Evolutionary conservation across 1,284 basidiomycete genomes (phyloP).

Genomic region (Papiliotrema flavescens): DNA sequence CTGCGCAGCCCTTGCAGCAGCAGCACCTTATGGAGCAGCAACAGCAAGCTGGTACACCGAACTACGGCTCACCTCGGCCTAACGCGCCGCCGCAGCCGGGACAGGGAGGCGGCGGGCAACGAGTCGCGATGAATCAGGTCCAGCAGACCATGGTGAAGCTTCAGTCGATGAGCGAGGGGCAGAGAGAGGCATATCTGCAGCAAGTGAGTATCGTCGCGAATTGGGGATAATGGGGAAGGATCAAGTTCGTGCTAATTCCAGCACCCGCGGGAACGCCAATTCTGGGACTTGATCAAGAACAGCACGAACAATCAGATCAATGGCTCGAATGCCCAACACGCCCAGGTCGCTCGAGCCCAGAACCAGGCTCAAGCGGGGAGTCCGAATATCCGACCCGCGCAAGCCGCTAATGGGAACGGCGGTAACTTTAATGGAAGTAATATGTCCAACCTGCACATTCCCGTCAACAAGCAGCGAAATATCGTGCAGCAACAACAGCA

Average conservation of each 20-base stretch:
- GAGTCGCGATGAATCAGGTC: background rate
- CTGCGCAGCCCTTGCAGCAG: constrained; percentile 4
- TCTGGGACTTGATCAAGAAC: background rate
- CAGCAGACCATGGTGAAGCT: constrained; percentile 18
- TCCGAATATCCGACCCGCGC: background rate
- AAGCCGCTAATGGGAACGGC: background rate
- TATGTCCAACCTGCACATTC: constrained; percentile 36
- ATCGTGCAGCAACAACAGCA: constrained; percentile 5
- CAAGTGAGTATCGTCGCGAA: constrained; percentile 30
- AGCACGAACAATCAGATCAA: background rate
- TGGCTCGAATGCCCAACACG: background rate
- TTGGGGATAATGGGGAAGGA: background rate
- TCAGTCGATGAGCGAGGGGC: constrained; percentile 28
- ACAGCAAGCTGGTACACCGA: background rate
- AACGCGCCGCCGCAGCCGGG: constrained; percentile 15
- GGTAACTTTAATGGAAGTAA: constrained; percentile 7
- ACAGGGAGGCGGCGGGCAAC: constrained; percentile 6
- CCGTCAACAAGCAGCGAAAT: constrained; percentile 33
- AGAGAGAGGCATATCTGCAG: constrained; percentile 30
- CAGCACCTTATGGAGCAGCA: background rate
- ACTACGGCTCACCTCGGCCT: constrained; percentile 31
- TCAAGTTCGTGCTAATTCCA: too few relatives aligned
- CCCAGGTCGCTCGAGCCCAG: background rate
- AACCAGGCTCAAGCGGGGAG: background rate
- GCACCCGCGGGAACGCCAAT: background rate